Evolutionary conservation across 352 stramenopile species (phyloP).

Genomic region (Pythium rhizo-oryzae): DNA sequence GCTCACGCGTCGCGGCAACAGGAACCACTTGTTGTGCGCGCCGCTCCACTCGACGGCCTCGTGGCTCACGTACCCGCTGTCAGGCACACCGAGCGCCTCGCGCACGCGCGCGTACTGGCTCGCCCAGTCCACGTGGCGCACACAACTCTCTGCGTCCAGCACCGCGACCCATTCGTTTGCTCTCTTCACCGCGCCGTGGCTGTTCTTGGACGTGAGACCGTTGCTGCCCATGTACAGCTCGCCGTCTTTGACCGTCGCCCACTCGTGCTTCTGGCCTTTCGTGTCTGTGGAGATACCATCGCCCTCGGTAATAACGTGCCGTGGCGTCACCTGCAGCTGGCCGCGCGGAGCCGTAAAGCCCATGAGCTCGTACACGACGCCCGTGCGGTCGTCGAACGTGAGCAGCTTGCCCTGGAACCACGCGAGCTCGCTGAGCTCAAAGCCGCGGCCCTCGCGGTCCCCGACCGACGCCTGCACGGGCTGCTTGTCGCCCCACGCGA

Average conservation of each 20-base stretch:
- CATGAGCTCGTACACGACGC: conserved; percentile 98
- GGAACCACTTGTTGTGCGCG: conserved; percentile 96
- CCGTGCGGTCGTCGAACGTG: conserved; percentile 98
- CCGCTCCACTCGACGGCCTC: conserved; percentile 98
- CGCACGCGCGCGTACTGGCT: conserved; percentile 93
- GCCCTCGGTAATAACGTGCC: conserved; percentile 97
- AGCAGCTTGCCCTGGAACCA: conserved; percentile 91
- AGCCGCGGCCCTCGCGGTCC: conserved; percentile 88
- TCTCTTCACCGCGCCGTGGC: conserved; percentile 91
- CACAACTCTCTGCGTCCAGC: conserved; percentile 81
- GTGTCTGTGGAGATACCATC: conserved; percentile 86
- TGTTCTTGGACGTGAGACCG: conserved; percentile 94
- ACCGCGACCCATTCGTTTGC: conserved; percentile 97
- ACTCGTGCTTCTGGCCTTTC: conserved; percentile 99
- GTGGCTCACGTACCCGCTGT: conserved; percentile 94
- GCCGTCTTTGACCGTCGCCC: conserved; percentile 98
- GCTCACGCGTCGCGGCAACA: conserved; percentile 96
- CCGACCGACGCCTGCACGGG: too few species aligned
- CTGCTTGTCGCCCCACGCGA: conserved; percentile 56
- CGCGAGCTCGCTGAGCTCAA: conserved; percentile 95
- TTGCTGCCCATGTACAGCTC: conserved; percentile 97
- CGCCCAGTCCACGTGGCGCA: conserved; percentile 95
- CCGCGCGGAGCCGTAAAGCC: conserved; percentile 55
- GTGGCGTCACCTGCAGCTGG: conserved; percentile 84
- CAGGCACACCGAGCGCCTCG: conserved; percentile 85